Conservation (phyloP, 345 rosid species). For the Firmiana major region DNA sequence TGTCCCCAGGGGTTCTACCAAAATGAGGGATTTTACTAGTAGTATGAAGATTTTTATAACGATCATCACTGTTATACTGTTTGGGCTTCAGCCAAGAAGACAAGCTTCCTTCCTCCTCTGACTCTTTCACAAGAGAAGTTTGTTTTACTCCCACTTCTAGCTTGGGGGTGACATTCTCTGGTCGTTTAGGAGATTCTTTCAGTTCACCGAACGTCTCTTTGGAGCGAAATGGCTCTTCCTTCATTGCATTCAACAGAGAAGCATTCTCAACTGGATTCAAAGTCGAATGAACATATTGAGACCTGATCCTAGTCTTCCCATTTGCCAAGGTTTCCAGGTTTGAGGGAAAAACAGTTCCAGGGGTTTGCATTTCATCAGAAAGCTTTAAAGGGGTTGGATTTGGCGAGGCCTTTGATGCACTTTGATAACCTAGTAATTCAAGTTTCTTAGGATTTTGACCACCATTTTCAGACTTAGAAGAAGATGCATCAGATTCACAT, state of each 20-base stretch:
- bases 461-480: conserved; percentile 35
- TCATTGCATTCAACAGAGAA: conserved; percentile 36
- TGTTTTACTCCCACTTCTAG: conserved; percentile 26
- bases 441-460: conserved; percentile 31
- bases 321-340: conserved; percentile 37
- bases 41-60: conserved; percentile 17
- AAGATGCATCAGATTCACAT: conserved; percentile 38
- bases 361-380: conserved; percentile 95
- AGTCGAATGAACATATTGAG: conserved; percentile 68
- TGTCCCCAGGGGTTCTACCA: conserved; percentile 56
- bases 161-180: conserved; percentile 32
- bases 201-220: conserved; percentile 26
- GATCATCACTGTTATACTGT: conserved; percentile 17
- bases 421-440: conserved; percentile 26
- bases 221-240: conserved; percentile 29
- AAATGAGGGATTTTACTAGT: conserved; percentile 23
- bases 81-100: conserved; percentile 56
- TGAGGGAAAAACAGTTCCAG: conserved; percentile 80
- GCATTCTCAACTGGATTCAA: conserved; percentile 44
- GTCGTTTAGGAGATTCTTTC: conserved; percentile 30
- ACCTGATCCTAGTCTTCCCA: conserved; percentile 62
- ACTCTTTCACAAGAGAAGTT: conserved; percentile 25
- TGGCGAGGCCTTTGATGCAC: conserved; percentile 42
- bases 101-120: conserved; percentile 45
- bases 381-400: conserved; percentile 69